Evolutionary conservation across 495 filamentous ascomycete genomes (phyloP), one percentile per base, ranked within the genome.

Genomic region (Pyronema domesticum): DNA sequence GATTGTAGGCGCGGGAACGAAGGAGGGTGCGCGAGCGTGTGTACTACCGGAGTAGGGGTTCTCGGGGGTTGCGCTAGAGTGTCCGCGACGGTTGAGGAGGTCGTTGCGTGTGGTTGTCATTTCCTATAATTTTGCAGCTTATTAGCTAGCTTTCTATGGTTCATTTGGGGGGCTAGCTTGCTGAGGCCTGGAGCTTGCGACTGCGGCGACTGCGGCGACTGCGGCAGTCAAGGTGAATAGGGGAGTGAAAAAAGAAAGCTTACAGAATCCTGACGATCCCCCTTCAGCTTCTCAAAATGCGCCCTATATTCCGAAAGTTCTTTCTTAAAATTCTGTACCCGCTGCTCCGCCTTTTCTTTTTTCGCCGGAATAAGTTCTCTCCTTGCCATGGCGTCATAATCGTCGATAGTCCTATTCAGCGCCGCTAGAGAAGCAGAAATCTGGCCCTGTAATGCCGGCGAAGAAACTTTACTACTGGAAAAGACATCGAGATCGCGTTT

Each of bases 341-440:
- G 78, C 64, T 89, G 86, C 55, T 78, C 72, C 3, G 91, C 93
- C 65, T 99, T 95, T 60, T 89, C 80, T 65, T 93, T 82, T 67
- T 95, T 96, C 35, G 80, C 76, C 0, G 80, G 76, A 54, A 89
- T 85, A 47, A 91, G 76, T 69, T 99, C 91, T 55, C 83, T 82
- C 64, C 86, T 85, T 1, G 89, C 83, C 37, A 93, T 78, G 18
- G 76, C 73, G 46, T 82, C 77, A 72, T 99, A 99, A 64, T 95
- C 86, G 71, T 95, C 91, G 48, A 99, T 74, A 0, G 91, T 96
- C 49, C 89, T 83, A 35, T 84, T 78, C 66, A 96, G 81, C 51
- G 88, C 83, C 6, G 89, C 85, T 0, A 99, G 72, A 1, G 88
- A 91, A 17, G 85, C 86, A 23, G 85, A 85, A 60, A 89, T 79